Evolutionary conservation across 805 yeast genomes (phyloP).

Genomic region (Metschnikowia cubensis): DNA sequence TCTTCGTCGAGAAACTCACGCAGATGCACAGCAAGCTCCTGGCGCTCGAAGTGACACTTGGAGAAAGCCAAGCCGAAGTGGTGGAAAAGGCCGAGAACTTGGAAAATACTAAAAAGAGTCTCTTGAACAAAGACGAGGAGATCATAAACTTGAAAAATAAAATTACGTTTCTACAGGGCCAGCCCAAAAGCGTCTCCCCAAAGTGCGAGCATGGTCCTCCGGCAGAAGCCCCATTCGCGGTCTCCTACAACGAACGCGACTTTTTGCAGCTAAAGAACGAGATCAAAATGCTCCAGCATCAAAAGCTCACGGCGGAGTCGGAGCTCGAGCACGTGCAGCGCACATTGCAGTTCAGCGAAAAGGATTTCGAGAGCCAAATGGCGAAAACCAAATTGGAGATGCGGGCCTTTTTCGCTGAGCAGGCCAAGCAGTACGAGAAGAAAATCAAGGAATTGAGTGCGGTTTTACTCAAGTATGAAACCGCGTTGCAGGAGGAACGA

Average conservation of each 20-base stretch:
- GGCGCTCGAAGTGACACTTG: constrained; percentile 4
- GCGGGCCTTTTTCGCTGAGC: constrained; percentile 22
- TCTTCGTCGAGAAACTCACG: neutral
- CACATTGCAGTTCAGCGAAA: constrained; percentile 15
- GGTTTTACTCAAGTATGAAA: constrained; percentile 31
- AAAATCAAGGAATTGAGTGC: constrained; percentile 32
- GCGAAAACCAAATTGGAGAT: constrained; percentile 24
- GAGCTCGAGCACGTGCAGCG: constrained; percentile 18
- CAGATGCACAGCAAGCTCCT: constrained; percentile 1
- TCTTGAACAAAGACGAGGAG: constrained; percentile 26
- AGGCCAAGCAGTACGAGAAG: constrained; percentile 29
- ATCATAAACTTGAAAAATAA: constrained; percentile 11
- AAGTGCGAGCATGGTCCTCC: neutral
- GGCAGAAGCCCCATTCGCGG: neutral
- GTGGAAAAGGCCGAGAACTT: constrained; percentile 17
- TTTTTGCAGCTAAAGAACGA: constrained; percentile 3
- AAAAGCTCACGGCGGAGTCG: constrained; percentile 16
- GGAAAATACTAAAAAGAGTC: constrained; percentile 20
- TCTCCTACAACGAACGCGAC: neutral
- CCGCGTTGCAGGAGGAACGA: constrained; percentile 35
- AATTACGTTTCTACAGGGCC: neutral
- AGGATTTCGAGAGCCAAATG: constrained; percentile 22
- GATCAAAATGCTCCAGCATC: constrained; percentile 18
- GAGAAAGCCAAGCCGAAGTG: neutral
- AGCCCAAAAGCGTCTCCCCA: neutral